Conservation (phyloP, 2,329 filamentous ascomycete species). For the Calcarisporium arbuscula region DNA sequence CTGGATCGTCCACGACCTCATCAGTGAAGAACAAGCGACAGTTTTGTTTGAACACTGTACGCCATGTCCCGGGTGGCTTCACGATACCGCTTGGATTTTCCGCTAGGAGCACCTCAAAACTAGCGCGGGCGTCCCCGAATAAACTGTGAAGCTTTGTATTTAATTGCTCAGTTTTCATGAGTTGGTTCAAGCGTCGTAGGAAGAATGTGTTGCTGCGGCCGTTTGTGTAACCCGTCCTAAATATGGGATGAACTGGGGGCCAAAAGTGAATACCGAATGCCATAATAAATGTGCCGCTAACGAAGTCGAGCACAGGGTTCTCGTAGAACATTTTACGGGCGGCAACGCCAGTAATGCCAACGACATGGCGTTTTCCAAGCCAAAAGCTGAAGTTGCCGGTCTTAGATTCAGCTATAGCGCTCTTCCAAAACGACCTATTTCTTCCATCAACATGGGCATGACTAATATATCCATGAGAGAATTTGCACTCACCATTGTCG, state of each 20-base stretch:
- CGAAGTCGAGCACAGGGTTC: slow-evolving; percentile 4
- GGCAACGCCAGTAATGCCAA: slow-evolving; percentile 7
- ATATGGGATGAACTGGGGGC: background rate
- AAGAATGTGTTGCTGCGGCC: slow-evolving; percentile 7
- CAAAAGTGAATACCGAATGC: background rate
- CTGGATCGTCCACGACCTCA: background rate
- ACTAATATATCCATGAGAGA: background rate
- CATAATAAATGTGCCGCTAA: background rate
- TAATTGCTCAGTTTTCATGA: slow-evolving; percentile 5
- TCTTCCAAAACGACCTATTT: slow-evolving; percentile 5
- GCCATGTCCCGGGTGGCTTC: background rate
- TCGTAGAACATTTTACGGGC: slow-evolving; percentile 10
- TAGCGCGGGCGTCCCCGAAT: background rate
- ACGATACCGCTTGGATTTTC: background rate
- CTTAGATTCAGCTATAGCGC: background rate
- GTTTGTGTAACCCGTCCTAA: background rate
- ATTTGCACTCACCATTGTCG: background rate
- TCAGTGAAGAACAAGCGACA: slow-evolving; percentile 1
- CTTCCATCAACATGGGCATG: too few relatives aligned
- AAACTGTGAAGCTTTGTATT: background rate
- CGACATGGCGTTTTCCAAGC: slow-evolving; percentile 9
- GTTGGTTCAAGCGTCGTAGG: slow-evolving; percentile 4
- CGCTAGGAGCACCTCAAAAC: background rate
- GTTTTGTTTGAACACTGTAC: background rate
- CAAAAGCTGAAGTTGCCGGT: slow-evolving; percentile 12